These are phyloP conservation scores for Pittosporum tobira DNA, from an alignment of 129 eudicot genomes.

Conservation along the genomic window DNA sequence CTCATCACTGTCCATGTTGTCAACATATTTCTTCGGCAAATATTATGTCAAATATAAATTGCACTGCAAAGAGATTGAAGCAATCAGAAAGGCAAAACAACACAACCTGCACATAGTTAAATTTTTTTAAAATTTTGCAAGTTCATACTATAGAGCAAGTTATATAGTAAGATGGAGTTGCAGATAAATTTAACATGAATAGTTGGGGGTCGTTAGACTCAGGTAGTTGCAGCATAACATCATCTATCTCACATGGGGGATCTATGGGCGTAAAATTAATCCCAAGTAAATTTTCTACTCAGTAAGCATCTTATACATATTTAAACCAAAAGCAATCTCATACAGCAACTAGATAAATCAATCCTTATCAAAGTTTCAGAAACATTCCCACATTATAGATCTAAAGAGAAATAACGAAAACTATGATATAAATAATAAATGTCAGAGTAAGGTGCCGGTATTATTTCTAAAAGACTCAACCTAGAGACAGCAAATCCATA, in stretches of 20 bases:
- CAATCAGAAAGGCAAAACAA: slow-evolving; percentile 2
- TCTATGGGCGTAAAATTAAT: not conserved
- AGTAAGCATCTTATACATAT: not conserved
- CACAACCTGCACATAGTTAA: not conserved
- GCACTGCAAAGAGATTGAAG: slow-evolving; percentile 51
- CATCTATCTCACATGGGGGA: too few species aligned
- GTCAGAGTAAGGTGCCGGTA: not conserved
- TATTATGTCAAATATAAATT: slow-evolving; percentile 51
- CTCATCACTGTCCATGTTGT: slow-evolving; percentile 1
- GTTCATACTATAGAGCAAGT: too few species aligned
- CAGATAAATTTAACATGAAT: too few species aligned
- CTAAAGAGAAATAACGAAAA: not conserved
- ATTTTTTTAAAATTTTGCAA: too few species aligned
- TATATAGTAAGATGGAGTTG: not conserved
- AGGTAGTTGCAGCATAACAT: too few species aligned
- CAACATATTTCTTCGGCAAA: slow-evolving; percentile 84
- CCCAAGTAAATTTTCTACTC: not conserved
- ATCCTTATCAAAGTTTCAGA: not conserved
- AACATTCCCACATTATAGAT: not conserved
- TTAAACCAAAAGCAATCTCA: not conserved
- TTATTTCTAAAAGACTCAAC: not conserved
- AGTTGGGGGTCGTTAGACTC: too few species aligned
- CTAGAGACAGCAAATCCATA: not conserved
- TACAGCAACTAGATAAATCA: not conserved
- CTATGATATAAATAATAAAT: not conserved